These are phyloP conservation scores for Yamadazyma endophytica DNA, from an alignment of 805 yeast genomes.

Conservation along the genomic window DNA sequence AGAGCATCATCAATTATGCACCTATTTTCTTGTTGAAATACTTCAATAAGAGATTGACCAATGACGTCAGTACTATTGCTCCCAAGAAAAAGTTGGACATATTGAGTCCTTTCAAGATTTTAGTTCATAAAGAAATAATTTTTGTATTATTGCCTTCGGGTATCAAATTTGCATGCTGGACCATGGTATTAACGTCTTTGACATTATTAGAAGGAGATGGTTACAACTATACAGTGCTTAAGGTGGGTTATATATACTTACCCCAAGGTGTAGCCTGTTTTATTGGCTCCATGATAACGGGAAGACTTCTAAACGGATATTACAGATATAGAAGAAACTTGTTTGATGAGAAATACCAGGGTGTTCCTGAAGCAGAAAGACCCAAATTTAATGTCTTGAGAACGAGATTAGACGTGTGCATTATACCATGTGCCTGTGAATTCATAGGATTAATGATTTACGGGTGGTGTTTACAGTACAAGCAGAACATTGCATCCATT, in stretches of 20 bases:
- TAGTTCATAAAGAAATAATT: constrained; percentile 41
- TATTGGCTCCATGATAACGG: constrained; percentile 55
- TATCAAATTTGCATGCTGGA: constrained; percentile 66
- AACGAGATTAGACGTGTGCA: constrained; percentile 47
- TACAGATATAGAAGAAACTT: constrained; percentile 32
- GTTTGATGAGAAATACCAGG: constrained; percentile 21
- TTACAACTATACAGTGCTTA: constrained; percentile 50
- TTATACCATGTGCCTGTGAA: constrained; percentile 36
- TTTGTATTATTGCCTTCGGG: constrained; percentile 54
- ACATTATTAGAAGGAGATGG: constrained; percentile 42
- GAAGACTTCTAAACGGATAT: constrained; percentile 50
- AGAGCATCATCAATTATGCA: constrained; percentile 34
- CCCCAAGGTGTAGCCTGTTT: constrained; percentile 71
- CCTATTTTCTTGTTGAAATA: constrained; percentile 36
- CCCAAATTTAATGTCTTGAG: constrained; percentile 51
- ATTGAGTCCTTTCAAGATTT: constrained; percentile 38
- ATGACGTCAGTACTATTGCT: constrained; percentile 19
- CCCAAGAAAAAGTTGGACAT: constrained; percentile 17
- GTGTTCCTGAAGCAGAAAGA: constrained; percentile 13
- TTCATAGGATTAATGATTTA: constrained; percentile 29
- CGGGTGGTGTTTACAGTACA: constrained; percentile 68
- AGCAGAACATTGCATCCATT: constrained; percentile 49
- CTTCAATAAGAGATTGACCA: constrained; percentile 24
- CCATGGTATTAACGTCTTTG: constrained; percentile 61
- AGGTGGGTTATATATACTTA: constrained; percentile 68